Evolutionary conservation across 176 grass and related monocot genomes (phyloP).

Genomic region (Typha latifolia): DNA sequence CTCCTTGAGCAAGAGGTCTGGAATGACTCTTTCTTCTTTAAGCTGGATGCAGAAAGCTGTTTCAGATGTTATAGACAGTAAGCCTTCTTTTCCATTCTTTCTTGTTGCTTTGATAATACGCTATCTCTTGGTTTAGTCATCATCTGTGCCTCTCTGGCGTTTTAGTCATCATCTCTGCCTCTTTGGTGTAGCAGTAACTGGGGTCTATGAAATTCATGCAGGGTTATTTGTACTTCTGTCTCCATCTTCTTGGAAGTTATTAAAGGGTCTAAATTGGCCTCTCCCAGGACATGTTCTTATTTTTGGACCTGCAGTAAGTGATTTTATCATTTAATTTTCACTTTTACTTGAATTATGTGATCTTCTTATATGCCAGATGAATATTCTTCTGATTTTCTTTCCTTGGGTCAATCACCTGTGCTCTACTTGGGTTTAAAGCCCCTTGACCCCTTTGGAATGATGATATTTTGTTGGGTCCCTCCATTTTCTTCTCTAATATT

Average conservation of each 20-base stretch:
- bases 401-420: too few species aligned
- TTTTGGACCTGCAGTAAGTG: slow-evolving; percentile 80
- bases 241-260: slow-evolving; percentile 42
- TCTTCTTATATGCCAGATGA: neutral
- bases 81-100: slow-evolving; percentile 1
- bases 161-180: neutral
- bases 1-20: slow-evolving; percentile 34
- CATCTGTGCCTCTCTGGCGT: neutral
- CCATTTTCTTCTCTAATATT: too few species aligned
- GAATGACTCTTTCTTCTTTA: slow-evolving; percentile 56
- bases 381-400: too few species aligned
- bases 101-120: neutral
- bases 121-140: neutral
- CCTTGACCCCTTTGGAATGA: too few species aligned
- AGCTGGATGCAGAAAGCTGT: slow-evolving; percentile 82
- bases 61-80: slow-evolving; percentile 76
- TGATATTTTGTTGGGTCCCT: too few species aligned
- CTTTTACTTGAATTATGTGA: neutral
- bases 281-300: slow-evolving; percentile 80
- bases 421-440: too few species aligned
- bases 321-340: slow-evolving; percentile 18
- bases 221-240: slow-evolving; percentile 73
- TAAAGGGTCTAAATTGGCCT: slow-evolving; percentile 46
- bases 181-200: neutral
- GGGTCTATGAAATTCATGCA: slow-evolving; percentile 24